Evolutionary conservation across 331 rosid species (phyloP), one percentile per base, ranked within the genome.

Genomic region (Pyracantha coccinea): DNA sequence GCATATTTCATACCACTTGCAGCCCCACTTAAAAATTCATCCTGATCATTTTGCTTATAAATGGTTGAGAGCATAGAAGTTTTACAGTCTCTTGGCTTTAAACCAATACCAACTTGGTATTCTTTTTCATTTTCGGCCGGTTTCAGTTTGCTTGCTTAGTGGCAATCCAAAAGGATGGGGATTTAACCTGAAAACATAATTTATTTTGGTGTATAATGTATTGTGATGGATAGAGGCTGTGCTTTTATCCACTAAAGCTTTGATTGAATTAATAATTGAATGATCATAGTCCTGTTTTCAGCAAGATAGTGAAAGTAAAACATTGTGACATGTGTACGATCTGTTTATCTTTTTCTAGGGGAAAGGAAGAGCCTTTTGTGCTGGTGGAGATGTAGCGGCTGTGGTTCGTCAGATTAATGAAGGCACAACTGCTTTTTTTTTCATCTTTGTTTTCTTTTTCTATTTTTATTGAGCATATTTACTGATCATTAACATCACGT

Each of bases 301-400:
- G n/a, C 53, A 38, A 3, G 15, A 38, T 31, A 66, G 10, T 6
- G 71, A 41, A 65, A 32, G 69, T 32, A 31, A 31, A 66, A 19
- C 54, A 38, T 12, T 3, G 8, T 66, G 54, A 20, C 16, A 12
- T 52, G 21, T 44, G 38, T 38, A 38, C 9, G 21, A 66, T 63
- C 47, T 59, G 59, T 35, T 38, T 58, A 8, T 76, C 38, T 64
- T 79, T 76, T 74, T 64, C 2, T 81, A 90, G 99, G 99, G 96
- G 57, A 92, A 83, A 83, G 99, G 97, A 71, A 92, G 96, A 77
- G 97, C 99, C 66, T 94, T 92, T 80, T 94, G 97, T 85, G 99
- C 99, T 58, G 99, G 97, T 59, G 99, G 99, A 70, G 99, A 94
- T 81, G 97, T 92, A 58, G 85, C 92, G 4, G 75, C 91, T 1